Evolutionary conservation across 805 yeast genomes (phyloP).

Genomic region (Teunomyces barrocoloradensis): DNA sequence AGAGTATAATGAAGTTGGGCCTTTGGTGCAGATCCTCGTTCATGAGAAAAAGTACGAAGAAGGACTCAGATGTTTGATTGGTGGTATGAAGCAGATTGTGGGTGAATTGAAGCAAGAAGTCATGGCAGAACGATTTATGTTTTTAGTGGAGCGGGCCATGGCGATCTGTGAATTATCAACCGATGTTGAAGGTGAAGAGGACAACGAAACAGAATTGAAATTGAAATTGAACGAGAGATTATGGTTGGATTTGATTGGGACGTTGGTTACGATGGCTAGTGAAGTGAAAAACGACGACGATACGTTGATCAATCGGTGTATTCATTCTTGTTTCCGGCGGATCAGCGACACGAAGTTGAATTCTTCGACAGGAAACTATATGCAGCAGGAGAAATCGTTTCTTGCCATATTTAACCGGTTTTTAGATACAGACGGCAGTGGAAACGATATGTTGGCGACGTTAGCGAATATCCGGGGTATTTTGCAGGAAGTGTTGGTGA

Average conservation of each 20-base stretch:
- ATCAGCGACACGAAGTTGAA: conserved; percentile 28
- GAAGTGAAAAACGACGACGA: not conserved
- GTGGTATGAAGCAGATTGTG: conserved; percentile 18
- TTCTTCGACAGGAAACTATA: conserved; percentile 9
- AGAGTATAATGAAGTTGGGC: conserved; percentile 22
- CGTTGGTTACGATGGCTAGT: conserved; percentile 20
- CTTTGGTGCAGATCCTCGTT: conserved; percentile 31
- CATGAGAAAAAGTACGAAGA: conserved; percentile 18
- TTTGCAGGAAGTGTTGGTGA: conserved; percentile 59
- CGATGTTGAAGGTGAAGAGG: conserved; percentile 4
- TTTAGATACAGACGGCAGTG: conserved; percentile 45
- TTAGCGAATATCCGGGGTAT: conserved; percentile 59
- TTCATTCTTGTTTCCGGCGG: conserved; percentile 31
- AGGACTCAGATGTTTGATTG: conserved; percentile 28
- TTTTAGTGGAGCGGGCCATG: conserved; percentile 31
- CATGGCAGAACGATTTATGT: conserved; percentile 25
- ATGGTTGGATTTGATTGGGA: conserved; percentile 30
- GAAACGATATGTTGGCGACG: conserved; percentile 38
- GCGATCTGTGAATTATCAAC: conserved; percentile 22
- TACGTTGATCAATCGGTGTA: conserved; percentile 23
- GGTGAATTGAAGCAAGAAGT: conserved; percentile 12
- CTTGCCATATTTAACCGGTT: conserved; percentile 54
- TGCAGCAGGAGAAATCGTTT: conserved; percentile 37
- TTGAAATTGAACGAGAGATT: conserved; percentile 20
- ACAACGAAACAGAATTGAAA: conserved; percentile 9